These are phyloP conservation scores for Fennellomyces sp. DNA, from an alignment of 371 early-diverging fungal genomes.

Conservation along the genomic window DNA sequence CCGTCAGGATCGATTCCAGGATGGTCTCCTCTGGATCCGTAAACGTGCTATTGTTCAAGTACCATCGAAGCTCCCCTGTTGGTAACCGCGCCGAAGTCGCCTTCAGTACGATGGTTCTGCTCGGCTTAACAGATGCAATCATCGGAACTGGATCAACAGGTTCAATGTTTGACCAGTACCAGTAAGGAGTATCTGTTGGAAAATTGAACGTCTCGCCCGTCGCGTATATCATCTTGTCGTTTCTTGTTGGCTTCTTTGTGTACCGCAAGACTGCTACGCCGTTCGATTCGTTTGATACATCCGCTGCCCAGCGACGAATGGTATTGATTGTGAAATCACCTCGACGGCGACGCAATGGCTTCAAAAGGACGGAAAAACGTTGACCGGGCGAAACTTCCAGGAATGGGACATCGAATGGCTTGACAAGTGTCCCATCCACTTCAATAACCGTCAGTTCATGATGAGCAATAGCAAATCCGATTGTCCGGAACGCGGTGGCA, in stretches of 20 bases:
- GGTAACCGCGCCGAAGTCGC: too few species aligned
- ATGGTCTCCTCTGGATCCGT: conserved; percentile 18
- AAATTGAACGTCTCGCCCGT: not conserved
- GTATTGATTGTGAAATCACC: conserved; percentile 31
- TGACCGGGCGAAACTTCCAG: conserved; percentile 47
- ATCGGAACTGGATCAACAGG: not conserved
- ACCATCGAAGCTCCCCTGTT: conserved; percentile 15
- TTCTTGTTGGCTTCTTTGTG: not conserved
- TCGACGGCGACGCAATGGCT: not conserved
- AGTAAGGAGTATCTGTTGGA: not conserved
- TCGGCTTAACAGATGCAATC: too few species aligned
- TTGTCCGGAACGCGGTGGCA: conserved; percentile 38
- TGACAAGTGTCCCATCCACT: conserved; percentile 36
- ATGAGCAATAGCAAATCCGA: conserved; percentile 36
- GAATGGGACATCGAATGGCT: conserved; percentile 27
- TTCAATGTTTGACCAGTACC: not conserved
- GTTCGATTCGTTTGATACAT: conserved; percentile 27
- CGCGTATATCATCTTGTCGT: not conserved
- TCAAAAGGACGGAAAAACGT: conserved; percentile 39
- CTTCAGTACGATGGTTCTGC: too few species aligned
- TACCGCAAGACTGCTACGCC: conserved; percentile 37
- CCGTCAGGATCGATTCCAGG: conserved; percentile 15
- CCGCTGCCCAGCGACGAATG: conserved; percentile 28
- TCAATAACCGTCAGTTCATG: conserved; percentile 49
- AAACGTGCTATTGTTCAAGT: conserved; percentile 29